These are phyloP conservation scores for Hypholoma fasciculare DNA, from an alignment of 768 basidiomycete species.

Conservation along the genomic window DNA sequence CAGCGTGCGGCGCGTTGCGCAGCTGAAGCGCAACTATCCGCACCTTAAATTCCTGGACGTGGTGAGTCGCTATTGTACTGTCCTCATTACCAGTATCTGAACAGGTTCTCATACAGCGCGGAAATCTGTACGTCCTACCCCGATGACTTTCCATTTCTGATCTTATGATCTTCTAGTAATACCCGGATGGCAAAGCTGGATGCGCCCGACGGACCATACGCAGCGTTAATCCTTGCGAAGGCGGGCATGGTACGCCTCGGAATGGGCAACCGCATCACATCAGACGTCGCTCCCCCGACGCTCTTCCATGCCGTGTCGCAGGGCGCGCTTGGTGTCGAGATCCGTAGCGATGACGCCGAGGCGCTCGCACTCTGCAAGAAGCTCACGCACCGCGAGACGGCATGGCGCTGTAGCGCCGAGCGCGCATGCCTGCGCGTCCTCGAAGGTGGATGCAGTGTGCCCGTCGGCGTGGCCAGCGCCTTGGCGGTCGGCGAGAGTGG, in stretches of 20 bases:
- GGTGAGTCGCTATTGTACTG: slow-evolving; percentile 49
- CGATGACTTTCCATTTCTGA: not conserved
- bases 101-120: slow-evolving; percentile 51
- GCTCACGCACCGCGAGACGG: slow-evolving; percentile 76
- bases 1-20: slow-evolving; percentile 90
- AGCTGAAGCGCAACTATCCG: slow-evolving; percentile 78
- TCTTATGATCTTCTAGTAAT: slow-evolving; percentile 47
- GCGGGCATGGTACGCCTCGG: slow-evolving; percentile 87
- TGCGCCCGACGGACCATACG: slow-evolving; percentile 73
- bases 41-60: slow-evolving; percentile 82
- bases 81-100: not conserved
- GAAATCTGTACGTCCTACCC: slow-evolving; percentile 69
- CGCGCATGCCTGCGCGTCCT: slow-evolving; percentile 84
- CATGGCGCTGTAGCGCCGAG: slow-evolving; percentile 81
- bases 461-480: slow-evolving; percentile 77
- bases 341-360: slow-evolving; percentile 64
- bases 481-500: slow-evolving; percentile 33
- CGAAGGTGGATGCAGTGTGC: slow-evolving; percentile 97
- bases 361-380: slow-evolving; percentile 63
- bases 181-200: slow-evolving; percentile 93
- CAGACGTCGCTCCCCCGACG: slow-evolving; percentile 71
- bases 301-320: slow-evolving; percentile 92
- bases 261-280: slow-evolving; percentile 71
- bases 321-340: slow-evolving; percentile 88
- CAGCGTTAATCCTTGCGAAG: slow-evolving; percentile 90